phyloP scores from a whole-genome alignment of 495 filamentous ascomycete species.

The Podospora didyma region DNA sequence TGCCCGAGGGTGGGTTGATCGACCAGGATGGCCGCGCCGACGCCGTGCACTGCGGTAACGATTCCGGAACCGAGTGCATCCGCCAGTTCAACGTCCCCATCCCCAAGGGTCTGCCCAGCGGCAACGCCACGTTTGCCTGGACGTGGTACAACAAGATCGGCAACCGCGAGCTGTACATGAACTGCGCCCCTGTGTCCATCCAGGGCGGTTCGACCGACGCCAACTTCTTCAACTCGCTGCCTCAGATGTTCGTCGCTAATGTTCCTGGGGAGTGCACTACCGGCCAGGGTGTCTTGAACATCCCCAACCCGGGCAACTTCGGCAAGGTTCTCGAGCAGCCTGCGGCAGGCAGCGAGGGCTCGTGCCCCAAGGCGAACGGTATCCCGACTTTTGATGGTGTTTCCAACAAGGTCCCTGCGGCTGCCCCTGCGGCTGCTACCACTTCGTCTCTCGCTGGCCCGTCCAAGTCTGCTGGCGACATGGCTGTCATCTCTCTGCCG shows the following conservation, averaged over 20 bases:
- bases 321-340: slow-evolving; percentile 21
- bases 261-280: slow-evolving; percentile 30
- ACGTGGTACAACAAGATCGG: slow-evolving; percentile 89
- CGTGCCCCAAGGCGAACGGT: slow-evolving; percentile 50
- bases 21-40: slow-evolving; percentile 19
- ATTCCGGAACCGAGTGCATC: slow-evolving; percentile 23
- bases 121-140: slow-evolving; percentile 70
- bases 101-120: slow-evolving; percentile 51
- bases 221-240: slow-evolving; percentile 35
- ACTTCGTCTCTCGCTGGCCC: not conserved
- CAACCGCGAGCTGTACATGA: slow-evolving; percentile 80
- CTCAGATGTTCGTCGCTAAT: slow-evolving; percentile 59
- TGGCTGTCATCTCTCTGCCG: too few relatives aligned
- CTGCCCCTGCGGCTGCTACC: not conserved
- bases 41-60: slow-evolving; percentile 21
- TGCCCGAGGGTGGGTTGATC: slow-evolving; percentile 24
- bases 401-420: slow-evolving; percentile 2
- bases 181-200: slow-evolving; percentile 74
- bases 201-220: slow-evolving; percentile 28
- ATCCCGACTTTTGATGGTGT: slow-evolving; percentile 14
- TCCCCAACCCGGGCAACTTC: slow-evolving; percentile 27
- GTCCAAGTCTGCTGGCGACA: not conserved
- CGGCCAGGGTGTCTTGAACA: slow-evolving; percentile 18
- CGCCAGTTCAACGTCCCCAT: slow-evolving; percentile 43
- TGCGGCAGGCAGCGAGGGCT: slow-evolving; percentile 38